A percentile compares a stretch with the other conserved stretches of the same genome.
Evolutionary conservation across 2,329 filamentous ascomycete species (phyloP).

Genomic region (Rhynchosporium agropyri): DNA sequence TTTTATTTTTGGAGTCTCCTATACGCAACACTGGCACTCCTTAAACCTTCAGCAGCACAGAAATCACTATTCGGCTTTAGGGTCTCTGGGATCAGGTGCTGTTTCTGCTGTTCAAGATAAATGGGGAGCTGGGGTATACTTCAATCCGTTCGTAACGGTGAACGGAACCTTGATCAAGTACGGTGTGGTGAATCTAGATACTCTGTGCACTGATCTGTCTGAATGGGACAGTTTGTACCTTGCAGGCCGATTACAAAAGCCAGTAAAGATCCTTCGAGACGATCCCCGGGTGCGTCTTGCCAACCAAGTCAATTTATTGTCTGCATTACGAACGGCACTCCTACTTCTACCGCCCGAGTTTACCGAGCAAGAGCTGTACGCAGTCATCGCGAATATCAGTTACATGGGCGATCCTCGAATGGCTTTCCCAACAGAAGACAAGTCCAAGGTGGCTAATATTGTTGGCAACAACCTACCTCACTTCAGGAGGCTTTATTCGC

Average conservation of each 20-base stretch:
- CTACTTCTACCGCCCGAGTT: constrained; percentile 83
- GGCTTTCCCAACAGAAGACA: constrained; percentile 86
- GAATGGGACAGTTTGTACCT: constrained; percentile 95
- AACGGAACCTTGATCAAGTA: constrained; percentile 98
- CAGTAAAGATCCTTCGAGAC: constrained; percentile 95
- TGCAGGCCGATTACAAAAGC: constrained; percentile 94
- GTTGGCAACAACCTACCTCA: constrained; percentile 88
- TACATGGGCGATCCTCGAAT: constrained; percentile 98
- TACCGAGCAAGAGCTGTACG: constrained; percentile 85
- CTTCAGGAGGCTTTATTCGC: constrained; percentile 88
- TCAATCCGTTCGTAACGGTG: constrained; percentile 92
- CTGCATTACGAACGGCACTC: constrained; percentile 85
- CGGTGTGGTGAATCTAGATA: constrained; percentile 92
- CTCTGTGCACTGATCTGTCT: constrained; percentile 80
- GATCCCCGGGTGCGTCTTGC: constrained; percentile 89
- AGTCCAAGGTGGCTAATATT: constrained; percentile 90
- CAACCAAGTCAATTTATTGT: constrained; percentile 94
- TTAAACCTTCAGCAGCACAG: constrained; percentile 87
- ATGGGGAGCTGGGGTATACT: constrained; percentile 94
- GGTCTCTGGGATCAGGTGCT: constrained; percentile 79
- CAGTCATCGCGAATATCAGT: constrained; percentile 86
- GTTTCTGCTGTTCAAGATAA: constrained; percentile 85
- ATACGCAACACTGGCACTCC: constrained; percentile 95
- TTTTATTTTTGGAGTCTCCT: constrained; percentile 94
- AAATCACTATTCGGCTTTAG: constrained; percentile 87